These are phyloP conservation scores for Dactylellina leptospora DNA, from an alignment of 2,329 filamentous ascomycete species.

Conservation along the genomic window DNA sequence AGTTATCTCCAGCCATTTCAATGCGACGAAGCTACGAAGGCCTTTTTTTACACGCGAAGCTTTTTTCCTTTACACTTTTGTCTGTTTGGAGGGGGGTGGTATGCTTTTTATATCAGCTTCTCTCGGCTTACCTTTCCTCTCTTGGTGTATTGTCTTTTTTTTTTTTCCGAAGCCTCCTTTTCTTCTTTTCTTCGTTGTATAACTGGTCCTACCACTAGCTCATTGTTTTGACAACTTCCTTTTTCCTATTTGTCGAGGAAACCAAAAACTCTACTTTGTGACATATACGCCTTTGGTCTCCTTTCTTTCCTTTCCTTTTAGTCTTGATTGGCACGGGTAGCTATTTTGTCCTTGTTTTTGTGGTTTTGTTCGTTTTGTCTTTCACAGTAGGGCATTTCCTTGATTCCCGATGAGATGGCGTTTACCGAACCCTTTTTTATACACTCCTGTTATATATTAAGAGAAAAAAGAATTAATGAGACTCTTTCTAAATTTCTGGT, in stretches of 20 bases:
- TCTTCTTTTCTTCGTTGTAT: conserved; percentile 6
- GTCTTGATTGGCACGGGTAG: no score
- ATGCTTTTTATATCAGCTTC: conserved; percentile 5
- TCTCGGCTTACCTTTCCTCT: neutral
- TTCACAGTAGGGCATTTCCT: no score
- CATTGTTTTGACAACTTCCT: conserved; percentile 12
- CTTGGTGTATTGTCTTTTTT: neutral
- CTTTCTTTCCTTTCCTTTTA: neutral
- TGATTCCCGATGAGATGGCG: no score
- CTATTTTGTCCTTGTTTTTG: neutral
- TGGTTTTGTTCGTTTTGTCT: neutral
- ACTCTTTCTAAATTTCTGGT: no score
- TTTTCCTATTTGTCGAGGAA: conserved; percentile 16
- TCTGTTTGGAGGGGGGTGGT: neutral
- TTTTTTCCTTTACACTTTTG: conserved; percentile 23
- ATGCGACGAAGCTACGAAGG: neutral
- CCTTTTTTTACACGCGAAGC: no score
- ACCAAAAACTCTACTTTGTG: conserved; percentile 5
- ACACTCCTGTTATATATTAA: no score
- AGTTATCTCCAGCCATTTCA: no score
- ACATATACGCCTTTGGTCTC: neutral
- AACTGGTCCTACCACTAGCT: no score
- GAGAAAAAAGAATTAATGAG: no score
- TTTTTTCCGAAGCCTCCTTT: conserved; percentile 12
- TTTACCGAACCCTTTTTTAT: no score